Base-by-base conservation (phyloP, 768 basidiomycete species). In the Trichaptum fuscoviolaceum region DNA sequence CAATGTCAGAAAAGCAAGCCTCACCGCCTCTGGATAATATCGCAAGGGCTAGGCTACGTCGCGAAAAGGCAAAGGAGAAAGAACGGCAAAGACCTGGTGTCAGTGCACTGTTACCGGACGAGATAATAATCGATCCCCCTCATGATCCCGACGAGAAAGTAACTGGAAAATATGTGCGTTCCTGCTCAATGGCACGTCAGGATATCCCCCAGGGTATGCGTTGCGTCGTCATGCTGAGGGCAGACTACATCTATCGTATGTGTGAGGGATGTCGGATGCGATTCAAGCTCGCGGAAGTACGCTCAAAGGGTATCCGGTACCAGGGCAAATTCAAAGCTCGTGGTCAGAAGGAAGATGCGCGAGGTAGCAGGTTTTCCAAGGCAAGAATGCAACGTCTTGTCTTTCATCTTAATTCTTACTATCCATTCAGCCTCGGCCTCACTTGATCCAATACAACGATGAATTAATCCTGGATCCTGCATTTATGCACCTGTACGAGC, bases 251-350 rank as follows among this genome's bases (percentile, higher is more conserved):
- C 59, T 61, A 25, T 24, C 24, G 30, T 25, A 61, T 61, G 59
- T 61, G 59, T 18, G 59, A 61, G 3, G 30, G 59, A 15, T 61
- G 59, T 61, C 24, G 59, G 59, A 61, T 61, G 59, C 59, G 59
- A 15, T 61, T 61, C 59, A 61, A 61, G 30, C 30, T 61, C 15
- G 59, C 59, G 4, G 59, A 61, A 17, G 25, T 61, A 2, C 59
- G 59, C 9, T 25, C 59, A 9, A 25, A 34, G 30, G 59, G 59
- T 20, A 61, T 61, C 24, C 59, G 59, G 30, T 61, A 61, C 23
- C 25, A 61, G 23, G 59, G 59, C 15, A 61, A 61, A 34, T 25
- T 25, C 15, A 34, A 25, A 24, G 59, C 59, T 20, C 59, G 59
- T 17, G 59, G 15, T 9, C 2, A 61, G 23, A 25, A 12, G 30